A percentile compares a stretch with the other conserved stretches of the same genome.
These are phyloP conservation scores for Chiua virens DNA, from an alignment of 768 basidiomycete genomes.

Conservation along the genomic window DNA sequence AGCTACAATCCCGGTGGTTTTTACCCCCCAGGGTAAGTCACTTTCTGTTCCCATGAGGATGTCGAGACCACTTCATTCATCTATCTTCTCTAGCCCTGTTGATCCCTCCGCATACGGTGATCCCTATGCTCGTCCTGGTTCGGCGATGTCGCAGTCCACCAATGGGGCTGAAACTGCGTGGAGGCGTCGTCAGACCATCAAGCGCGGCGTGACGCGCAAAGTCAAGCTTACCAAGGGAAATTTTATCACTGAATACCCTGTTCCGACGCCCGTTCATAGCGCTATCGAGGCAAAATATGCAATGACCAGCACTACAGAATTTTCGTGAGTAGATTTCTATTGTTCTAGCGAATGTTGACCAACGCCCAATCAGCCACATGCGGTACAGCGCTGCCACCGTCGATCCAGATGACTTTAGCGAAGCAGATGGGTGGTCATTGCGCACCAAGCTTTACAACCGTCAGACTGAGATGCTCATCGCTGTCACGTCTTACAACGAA, in stretches of 20 bases:
- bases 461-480: constrained; percentile 90
- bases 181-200: constrained; percentile 85
- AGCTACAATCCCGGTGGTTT: constrained; percentile 54
- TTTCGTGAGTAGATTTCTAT: constrained; percentile 63
- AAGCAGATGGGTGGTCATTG: constrained; percentile 80
- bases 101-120: constrained; percentile 68
- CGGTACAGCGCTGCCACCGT: constrained; percentile 90
- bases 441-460: constrained; percentile 85
- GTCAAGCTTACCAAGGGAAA: constrained; percentile 93
- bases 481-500: constrained; percentile 92
- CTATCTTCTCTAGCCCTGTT: constrained; percentile 35
- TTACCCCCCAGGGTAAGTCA: constrained; percentile 72
- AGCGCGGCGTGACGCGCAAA: constrained; percentile 90
- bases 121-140: constrained; percentile 57
- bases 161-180: constrained; percentile 61
- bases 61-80: constrained; percentile 3
- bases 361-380: constrained; percentile 60
- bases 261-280: constrained; percentile 79
- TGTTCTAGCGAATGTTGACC: not conserved
- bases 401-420: constrained; percentile 86
- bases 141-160: constrained; percentile 52
- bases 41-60: not conserved
- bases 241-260: constrained; percentile 87
- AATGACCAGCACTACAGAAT: constrained; percentile 77
- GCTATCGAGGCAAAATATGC: constrained; percentile 82